Base-by-base conservation (phyloP, 2,329 filamentous ascomycete species). In the Fusarium sp. region DNA sequence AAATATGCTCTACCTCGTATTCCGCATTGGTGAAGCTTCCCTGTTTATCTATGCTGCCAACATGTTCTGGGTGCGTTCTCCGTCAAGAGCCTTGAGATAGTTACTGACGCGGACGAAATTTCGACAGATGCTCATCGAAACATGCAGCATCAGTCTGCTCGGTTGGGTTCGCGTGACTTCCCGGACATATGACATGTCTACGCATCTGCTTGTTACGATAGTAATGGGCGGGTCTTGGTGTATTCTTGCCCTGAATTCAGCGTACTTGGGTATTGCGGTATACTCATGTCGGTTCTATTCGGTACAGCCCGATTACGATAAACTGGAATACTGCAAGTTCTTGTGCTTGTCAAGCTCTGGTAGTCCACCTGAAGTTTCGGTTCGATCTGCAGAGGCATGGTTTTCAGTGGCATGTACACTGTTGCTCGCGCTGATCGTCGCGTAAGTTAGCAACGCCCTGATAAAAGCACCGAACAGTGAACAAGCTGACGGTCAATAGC, bases 1-100 rank as follows among this genome's bases (percentile, higher is more conserved):
- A 23, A 75, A 60, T 37, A 37, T 58, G 4, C 20, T 73, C 20
- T 75, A 76, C 20, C 34, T 65, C 7, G 35, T 59, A 14, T 57
- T 60, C 14, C 13, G 34, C 20, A 67, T 76, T 9, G 64, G 66
- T 18, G 11, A 11, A n/a, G 25, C 52, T 9, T 58, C 52, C 23
- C 23, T 30, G 20, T 32, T 52, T 16, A n/a, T 66, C 10, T 56
- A 34, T n/a, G 11, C 39, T 7, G 23, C 63, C 16, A 72, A 72
- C 18, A 2, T 52, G 35, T 13, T 64, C 16, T 66, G 56, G 69
- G 71, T 70, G 45, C 18, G 69, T 67, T 39, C 56, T 52, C n/a
- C 27, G 16, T 18, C 6, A 10, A 18, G 11, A 16, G 27, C 16
- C 4, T 35, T 30, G 14, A 9, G n/a, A 25, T 10, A 39, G 16